phyloP scores from a whole-genome alignment of 2,329 filamentous ascomycete genomes.

The Colletotrichum tropicale region DNA sequence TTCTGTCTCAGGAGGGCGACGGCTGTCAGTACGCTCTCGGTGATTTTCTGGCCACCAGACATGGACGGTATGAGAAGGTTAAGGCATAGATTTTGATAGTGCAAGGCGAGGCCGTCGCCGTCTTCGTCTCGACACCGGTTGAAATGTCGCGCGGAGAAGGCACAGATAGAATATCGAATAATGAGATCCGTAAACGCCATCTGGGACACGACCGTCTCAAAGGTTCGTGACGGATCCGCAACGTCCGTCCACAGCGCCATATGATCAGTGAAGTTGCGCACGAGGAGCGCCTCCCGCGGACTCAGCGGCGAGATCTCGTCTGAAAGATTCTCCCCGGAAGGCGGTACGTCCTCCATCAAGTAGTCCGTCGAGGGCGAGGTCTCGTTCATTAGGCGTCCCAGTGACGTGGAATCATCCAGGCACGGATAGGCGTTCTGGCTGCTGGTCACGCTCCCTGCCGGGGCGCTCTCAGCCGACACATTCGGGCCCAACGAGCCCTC shows the following conservation, averaged over 20 bases:
- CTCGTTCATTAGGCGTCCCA: neutral
- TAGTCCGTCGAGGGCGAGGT: neutral
- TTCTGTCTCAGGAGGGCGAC: neutral
- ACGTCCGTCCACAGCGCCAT: neutral
- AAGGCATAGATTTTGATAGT: neutral
- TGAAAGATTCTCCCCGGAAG: fast-evolving
- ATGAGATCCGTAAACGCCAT: neutral
- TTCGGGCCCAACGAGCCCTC: neutral
- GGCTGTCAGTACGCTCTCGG: neutral
- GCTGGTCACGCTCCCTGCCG: neutral
- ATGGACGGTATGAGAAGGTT: neutral
- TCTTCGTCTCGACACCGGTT: neutral
- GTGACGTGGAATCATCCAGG: neutral
- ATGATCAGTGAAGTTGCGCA: neutral
- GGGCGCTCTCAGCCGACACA: neutral
- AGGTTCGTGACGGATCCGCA: neutral
- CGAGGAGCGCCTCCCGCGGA: neutral
- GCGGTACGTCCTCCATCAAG: neutral
- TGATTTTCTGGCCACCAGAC: neutral
- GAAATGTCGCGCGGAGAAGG: neutral
- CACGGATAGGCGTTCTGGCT: neutral
- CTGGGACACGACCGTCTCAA: neutral
- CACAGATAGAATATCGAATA: neutral
- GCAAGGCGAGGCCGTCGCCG: neutral
- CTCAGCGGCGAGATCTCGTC: neutral